Conservation (phyloP, 768 basidiomycete species). For the Kwoniella sp. region DNA sequence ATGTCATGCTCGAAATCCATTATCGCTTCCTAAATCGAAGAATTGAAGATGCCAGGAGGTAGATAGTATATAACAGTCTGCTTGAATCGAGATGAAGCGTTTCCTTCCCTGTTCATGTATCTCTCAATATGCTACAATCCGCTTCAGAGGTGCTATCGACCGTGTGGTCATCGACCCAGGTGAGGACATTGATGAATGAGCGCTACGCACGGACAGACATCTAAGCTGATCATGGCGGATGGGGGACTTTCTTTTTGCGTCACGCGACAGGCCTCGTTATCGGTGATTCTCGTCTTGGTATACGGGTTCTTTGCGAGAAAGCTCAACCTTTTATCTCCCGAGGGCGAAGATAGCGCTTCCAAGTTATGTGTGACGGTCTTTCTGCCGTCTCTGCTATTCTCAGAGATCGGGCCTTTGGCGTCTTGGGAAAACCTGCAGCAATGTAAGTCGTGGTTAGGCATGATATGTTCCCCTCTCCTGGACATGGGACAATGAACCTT, state of each 20-base stretch:
- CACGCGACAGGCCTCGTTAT: conserved; percentile 38
- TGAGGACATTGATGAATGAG: conserved; percentile 3
- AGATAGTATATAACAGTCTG: not conserved
- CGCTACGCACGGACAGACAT: not conserved
- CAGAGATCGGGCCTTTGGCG: conserved; percentile 54
- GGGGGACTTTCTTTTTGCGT: too few relatives aligned
- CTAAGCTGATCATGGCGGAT: not conserved
- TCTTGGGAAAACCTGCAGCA: conserved; percentile 45
- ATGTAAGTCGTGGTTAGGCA: too few relatives aligned
- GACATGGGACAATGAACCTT: too few relatives aligned
- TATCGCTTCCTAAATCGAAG: too few relatives aligned
- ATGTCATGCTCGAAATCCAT: too few relatives aligned
- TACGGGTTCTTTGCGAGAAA: conserved; percentile 44
- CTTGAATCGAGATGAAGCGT: not conserved
- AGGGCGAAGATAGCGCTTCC: conserved; percentile 43
- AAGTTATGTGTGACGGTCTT: conserved; percentile 51
- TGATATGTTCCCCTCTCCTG: too few relatives aligned
- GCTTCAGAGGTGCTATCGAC: conserved; percentile 33
- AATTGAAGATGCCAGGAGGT: too few relatives aligned
- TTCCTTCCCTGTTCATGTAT: not conserved
- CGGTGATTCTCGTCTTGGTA: conserved; percentile 48
- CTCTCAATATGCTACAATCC: not conserved
- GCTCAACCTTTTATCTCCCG: conserved; percentile 36
- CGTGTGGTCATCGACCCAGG: conserved; percentile 39
- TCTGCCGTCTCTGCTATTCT: conserved; percentile 53